Conservation (phyloP, 352 stramenopile genomes). For the Thraustotheca clavata region DNA sequence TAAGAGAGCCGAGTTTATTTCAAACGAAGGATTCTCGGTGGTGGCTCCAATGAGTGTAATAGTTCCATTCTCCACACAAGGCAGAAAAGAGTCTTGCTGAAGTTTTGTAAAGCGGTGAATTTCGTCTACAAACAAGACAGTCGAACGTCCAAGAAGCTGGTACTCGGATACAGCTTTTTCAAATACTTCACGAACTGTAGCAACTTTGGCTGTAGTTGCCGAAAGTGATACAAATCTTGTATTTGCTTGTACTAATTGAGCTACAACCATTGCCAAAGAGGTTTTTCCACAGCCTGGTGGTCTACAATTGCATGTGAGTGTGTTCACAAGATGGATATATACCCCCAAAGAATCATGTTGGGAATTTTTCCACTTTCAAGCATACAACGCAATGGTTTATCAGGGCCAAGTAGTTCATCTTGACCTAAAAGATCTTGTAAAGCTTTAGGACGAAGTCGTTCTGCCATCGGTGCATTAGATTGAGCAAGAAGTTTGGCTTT, state of each 20-base stretch:
- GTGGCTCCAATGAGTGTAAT: constrained; percentile 85
- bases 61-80: constrained; percentile 66
- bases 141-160: constrained; percentile 50
- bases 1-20: constrained; percentile 78
- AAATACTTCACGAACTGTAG: constrained; percentile 66
- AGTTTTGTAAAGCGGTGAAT: constrained; percentile 87
- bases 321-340: constrained; percentile 14
- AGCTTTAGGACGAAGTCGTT: constrained; percentile 55
- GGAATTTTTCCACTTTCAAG: constrained; percentile 62
- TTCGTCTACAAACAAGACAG: constrained; percentile 84
- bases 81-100: constrained; percentile 84
- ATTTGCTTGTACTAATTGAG: constrained; percentile 34
- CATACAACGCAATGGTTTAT: constrained; percentile 50
- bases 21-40: constrained; percentile 85
- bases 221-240: constrained; percentile 70
- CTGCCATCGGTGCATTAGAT: constrained; percentile 42
- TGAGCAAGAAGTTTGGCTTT: not conserved
- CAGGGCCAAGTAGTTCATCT: constrained; percentile 49
- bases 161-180: constrained; percentile 57
- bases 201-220: constrained; percentile 54
- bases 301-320: constrained; percentile 20
- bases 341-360: constrained; percentile 85
- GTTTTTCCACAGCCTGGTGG: constrained; percentile 84
- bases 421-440: constrained; percentile 60
- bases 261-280: constrained; percentile 70